phyloP scores from a whole-genome alignment of 1,284 basidiomycete genomes.

The Cryptococcus depauperatus region DNA sequence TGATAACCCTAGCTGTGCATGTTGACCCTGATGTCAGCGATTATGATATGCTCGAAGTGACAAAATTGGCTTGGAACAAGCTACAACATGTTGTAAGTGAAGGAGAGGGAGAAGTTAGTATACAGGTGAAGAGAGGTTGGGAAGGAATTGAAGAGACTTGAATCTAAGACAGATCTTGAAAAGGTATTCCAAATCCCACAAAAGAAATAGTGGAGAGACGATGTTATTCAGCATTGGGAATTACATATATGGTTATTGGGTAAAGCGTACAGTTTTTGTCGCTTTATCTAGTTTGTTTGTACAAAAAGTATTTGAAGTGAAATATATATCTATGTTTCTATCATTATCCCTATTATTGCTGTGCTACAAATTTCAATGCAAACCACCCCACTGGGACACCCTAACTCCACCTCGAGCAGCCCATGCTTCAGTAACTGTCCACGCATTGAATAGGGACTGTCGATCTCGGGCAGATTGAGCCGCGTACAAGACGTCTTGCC shows the following conservation, averaged over 20 bases:
- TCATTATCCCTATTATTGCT: too few species aligned
- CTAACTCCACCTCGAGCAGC: neutral
- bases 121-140: constrained; percentile 35
- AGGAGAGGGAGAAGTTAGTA: constrained; percentile 21
- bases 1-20: constrained; percentile 75
- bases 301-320: too few species aligned
- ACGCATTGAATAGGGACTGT: constrained; percentile 9
- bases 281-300: too few species aligned
- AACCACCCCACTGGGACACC: neutral
- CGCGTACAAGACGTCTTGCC: constrained; percentile 12
- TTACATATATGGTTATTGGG: too few species aligned
- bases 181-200: too few species aligned
- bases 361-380: too few species aligned
- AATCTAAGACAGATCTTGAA: too few species aligned
- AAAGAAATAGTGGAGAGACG: too few species aligned
- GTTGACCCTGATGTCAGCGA: constrained; percentile 62
- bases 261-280: too few species aligned
- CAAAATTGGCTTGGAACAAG: constrained; percentile 33
- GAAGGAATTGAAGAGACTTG: constrained; percentile 19
- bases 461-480: constrained; percentile 8
- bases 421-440: constrained; percentile 12
- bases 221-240: too few species aligned
- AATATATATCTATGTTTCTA: too few species aligned
- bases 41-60: constrained; percentile 57
- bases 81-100: constrained; percentile 18